Evolutionary conservation across 2,329 filamentous ascomycete genomes (phyloP).

Genomic region (Orbilia quercus): DNA sequence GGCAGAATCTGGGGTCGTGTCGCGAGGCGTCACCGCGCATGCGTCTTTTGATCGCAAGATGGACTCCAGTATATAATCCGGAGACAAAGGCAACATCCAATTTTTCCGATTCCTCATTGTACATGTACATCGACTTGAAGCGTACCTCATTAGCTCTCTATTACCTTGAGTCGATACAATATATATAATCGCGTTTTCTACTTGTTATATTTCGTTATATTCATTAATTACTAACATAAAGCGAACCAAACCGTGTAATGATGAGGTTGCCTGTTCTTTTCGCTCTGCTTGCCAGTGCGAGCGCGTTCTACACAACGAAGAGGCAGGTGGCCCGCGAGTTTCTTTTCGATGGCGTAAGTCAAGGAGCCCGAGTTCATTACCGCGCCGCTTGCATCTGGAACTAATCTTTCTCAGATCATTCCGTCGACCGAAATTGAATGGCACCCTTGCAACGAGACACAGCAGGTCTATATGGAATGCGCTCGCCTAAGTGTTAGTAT

Average conservation of each 20-base stretch:
- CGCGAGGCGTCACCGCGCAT: too few species aligned
- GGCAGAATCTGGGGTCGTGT: too few species aligned
- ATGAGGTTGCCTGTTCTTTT: background rate
- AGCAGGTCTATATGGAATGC: constrained; percentile 36
- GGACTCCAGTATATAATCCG: background rate
- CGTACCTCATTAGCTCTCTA: too few species aligned
- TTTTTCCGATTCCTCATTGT: too few species aligned
- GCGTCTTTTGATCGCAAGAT: too few species aligned
- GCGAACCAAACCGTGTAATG: too few species aligned
- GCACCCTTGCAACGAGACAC: constrained; percentile 64
- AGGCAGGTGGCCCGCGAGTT: constrained; percentile 32
- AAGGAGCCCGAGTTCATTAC: background rate
- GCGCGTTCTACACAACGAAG: constrained; percentile 28
- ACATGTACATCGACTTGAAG: too few species aligned
- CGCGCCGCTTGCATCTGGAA: background rate
- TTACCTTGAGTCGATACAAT: too few species aligned
- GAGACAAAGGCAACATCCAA: too few species aligned
- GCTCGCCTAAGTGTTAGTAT: constrained; percentile 34
- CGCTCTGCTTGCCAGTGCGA: constrained; percentile 20
- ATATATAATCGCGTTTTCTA: too few species aligned
- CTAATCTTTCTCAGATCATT: constrained; percentile 62
- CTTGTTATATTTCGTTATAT: too few species aligned
- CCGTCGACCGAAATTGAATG: constrained; percentile 66
- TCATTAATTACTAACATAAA: too few species aligned
- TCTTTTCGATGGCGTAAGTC: constrained; percentile 31